Conservation (phyloP, 306 rosid species). For the Dalbergia cultrata region DNA sequence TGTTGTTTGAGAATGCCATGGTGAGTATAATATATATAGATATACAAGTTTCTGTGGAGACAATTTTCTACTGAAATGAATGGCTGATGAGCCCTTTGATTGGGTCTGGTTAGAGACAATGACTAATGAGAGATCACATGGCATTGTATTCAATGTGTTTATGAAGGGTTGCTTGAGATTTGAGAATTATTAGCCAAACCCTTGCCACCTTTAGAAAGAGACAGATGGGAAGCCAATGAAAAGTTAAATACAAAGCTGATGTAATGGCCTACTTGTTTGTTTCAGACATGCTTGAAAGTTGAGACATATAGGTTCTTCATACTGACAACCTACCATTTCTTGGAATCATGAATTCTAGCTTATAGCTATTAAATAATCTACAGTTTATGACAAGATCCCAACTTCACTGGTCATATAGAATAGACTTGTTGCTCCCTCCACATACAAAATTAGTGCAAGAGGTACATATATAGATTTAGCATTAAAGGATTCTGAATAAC, state of each 20-base stretch:
- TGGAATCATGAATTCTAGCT: constrained; percentile 7
- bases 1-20: constrained; percentile 33
- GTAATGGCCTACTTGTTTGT: constrained; percentile 7
- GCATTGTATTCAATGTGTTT: constrained; percentile 8
- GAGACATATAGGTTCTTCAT: constrained; percentile 17
- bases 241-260: neutral
- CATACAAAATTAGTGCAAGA: constrained; percentile 7
- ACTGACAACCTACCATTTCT: neutral
- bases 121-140: constrained; percentile 11
- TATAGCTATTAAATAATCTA: constrained; percentile 21
- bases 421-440: constrained; percentile 6
- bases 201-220: constrained; percentile 3
- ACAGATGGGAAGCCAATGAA: neutral
- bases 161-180: neutral
- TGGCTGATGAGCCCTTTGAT: neutral
- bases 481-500: neutral
- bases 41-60: neutral
- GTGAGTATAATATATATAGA: constrained; percentile 31
- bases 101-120: constrained; percentile 4
- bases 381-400: neutral
- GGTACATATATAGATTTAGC: neutral
- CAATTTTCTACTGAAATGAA: constrained; percentile 5
- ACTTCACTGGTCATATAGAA: neutral
- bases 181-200: neutral
- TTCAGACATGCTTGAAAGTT: constrained; percentile 34